Evolutionary conservation across 1,284 basidiomycete species (phyloP).

Genomic region (Golubevia pallescens): DNA sequence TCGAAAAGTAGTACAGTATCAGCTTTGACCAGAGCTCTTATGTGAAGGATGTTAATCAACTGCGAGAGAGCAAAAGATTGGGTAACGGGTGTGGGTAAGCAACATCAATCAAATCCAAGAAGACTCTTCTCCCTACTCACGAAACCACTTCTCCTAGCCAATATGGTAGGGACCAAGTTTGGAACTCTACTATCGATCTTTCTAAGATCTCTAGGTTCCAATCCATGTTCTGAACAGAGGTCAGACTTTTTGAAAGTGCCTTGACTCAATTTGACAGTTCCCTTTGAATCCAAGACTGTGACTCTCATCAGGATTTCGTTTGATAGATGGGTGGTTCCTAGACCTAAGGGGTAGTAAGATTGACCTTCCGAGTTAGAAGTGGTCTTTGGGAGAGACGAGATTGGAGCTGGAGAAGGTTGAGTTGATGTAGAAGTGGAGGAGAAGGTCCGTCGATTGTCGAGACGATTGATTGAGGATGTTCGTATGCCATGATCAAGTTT

Average conservation of each 20-base stretch:
- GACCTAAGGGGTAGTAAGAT: no score
- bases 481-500: no score
- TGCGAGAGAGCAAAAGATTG: no score
- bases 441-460: no score
- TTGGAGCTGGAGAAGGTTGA: no score
- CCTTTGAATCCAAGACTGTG: constrained; percentile 47
- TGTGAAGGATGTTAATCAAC: constrained; percentile 56
- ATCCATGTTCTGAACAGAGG: constrained; percentile 46
- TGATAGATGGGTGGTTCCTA: constrained; percentile 35
- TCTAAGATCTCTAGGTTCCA: constrained; percentile 53
- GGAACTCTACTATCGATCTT: constrained; percentile 56
- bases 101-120: neutral
- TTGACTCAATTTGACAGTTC: constrained; percentile 35
- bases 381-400: no score
- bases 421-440: no score
- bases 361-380: no score
- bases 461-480: no score
- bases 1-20: constrained; percentile 60
- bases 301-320: constrained; percentile 47
- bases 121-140: no score
- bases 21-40: constrained; percentile 51
- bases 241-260: constrained; percentile 45
- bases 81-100: neutral
- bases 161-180: constrained; percentile 55
- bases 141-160: constrained; percentile 41